Evolutionary conservation across 2,329 filamentous ascomycete species (phyloP).

Genomic region (Paraphaeosphaeria minitans): DNA sequence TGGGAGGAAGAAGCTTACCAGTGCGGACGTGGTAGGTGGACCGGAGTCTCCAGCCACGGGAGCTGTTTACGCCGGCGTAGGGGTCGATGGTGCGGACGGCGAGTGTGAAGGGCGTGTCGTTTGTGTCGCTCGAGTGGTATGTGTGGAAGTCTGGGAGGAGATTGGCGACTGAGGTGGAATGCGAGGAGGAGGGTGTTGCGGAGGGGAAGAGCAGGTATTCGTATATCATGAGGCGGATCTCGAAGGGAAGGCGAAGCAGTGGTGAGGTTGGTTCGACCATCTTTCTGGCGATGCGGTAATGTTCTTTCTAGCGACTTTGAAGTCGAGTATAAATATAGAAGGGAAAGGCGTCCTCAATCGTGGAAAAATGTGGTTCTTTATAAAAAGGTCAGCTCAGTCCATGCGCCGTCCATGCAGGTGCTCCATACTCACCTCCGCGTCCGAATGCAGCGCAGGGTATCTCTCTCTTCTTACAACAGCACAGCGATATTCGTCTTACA

Average conservation of each 20-base stretch:
- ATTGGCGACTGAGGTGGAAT: slow-evolving; percentile 40
- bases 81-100: slow-evolving; percentile 53
- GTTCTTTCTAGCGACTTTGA: not conserved
- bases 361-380: not conserved
- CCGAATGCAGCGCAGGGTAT: not conserved
- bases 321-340: not conserved
- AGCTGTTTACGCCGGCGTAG: slow-evolving; percentile 31
- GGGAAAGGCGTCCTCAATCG: not conserved
- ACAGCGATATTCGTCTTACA: not conserved
- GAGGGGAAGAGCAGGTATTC: slow-evolving; percentile 50
- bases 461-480: not conserved
- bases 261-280: slow-evolving; percentile 29
- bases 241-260: slow-evolving; percentile 52
- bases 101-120: slow-evolving; percentile 42
- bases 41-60: slow-evolving; percentile 39
- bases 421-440: not conserved
- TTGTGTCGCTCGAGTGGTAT: slow-evolving; percentile 44
- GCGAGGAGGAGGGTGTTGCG: slow-evolving; percentile 33
- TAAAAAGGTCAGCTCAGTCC: not conserved
- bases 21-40: slow-evolving; percentile 47
- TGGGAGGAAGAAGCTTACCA: slow-evolving; percentile 27
- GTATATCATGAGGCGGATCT: slow-evolving; percentile 56
- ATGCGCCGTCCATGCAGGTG: slow-evolving; percentile 5
- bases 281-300: not conserved
- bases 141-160: slow-evolving; percentile 49